Percentiles rank a stretch among this genome's conserved stretches.
phyloP scores from a whole-genome alignment of 1,139 yeast genomes.

The Kodamaea sp. region DNA sequence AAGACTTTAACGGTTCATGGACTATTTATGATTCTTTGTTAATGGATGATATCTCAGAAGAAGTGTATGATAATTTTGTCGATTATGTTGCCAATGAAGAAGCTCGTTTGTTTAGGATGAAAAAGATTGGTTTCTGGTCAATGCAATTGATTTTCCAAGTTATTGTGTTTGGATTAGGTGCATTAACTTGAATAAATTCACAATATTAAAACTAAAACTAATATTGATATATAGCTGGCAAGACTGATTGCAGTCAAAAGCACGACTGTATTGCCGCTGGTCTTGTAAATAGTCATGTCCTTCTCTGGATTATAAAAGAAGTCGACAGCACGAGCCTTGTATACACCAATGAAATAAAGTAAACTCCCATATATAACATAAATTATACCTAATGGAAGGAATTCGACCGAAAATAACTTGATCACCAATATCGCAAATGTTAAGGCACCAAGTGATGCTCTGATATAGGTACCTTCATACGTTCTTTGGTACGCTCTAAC shows the following conservation, averaged over 20 bases:
- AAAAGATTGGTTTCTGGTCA: constrained; percentile 91
- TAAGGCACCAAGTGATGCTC: constrained; percentile 49
- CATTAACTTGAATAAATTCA: constrained; percentile 23
- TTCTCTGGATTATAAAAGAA: constrained; percentile 42
- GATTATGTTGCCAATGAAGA: constrained; percentile 87
- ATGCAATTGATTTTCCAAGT: constrained; percentile 79
- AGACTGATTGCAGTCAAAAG: constrained; percentile 42
- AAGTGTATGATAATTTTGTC: constrained; percentile 87
- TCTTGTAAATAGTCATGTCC: constrained; percentile 40
- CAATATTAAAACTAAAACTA: constrained; percentile 40
- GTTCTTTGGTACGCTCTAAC: constrained; percentile 60
- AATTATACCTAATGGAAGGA: constrained; percentile 50
- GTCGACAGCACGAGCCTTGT: constrained; percentile 44
- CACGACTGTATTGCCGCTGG: constrained; percentile 50
- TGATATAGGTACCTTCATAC: constrained; percentile 57
- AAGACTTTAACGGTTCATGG: constrained; percentile 95
- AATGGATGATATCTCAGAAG: constrained; percentile 88
- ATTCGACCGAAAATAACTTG: constrained; percentile 51
- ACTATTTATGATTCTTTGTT: constrained; percentile 85
- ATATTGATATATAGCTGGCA: constrained; percentile 42
- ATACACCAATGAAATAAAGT: constrained; percentile 46
- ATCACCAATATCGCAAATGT: constrained; percentile 46
- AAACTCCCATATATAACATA: constrained; percentile 51
- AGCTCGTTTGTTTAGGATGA: constrained; percentile 64
- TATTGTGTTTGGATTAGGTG: constrained; percentile 76